Evolutionary conservation across 768 basidiomycete genomes (phyloP).

Genomic region (Daedalea quercina): DNA sequence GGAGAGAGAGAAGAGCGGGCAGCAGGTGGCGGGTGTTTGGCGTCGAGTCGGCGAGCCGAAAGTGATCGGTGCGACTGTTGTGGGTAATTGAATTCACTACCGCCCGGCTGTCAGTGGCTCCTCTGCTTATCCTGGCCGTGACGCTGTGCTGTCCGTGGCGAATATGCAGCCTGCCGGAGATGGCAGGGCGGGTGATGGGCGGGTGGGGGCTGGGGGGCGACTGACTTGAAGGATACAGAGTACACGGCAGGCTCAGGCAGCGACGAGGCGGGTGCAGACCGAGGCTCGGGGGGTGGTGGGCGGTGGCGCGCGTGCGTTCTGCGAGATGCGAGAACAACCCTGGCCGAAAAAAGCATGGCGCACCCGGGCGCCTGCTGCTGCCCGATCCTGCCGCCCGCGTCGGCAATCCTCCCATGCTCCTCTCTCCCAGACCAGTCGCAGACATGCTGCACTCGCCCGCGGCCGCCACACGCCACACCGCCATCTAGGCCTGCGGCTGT

Average conservation of each 20-base stretch:
- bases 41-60: constrained; percentile 5
- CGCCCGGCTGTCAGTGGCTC: constrained; percentile 4
- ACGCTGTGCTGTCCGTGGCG: not conserved
- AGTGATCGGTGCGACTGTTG: constrained; percentile 7
- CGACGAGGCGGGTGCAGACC: constrained; percentile 10
- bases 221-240: constrained; percentile 5
- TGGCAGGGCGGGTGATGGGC: not conserved
- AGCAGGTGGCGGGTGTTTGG: constrained; percentile 5
- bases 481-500: not conserved
- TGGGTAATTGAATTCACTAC: constrained; percentile 7
- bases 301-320: constrained; percentile 6
- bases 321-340: too few species aligned
- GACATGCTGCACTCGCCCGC: too few species aligned
- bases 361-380: not conserved
- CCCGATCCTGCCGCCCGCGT: not conserved
- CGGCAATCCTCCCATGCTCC: not conserved
- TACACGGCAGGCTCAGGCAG: constrained; percentile 4
- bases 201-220: constrained; percentile 1
- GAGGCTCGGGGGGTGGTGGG: constrained; percentile 6
- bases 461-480: too few species aligned
- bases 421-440: too few species aligned
- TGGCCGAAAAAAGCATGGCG: not conserved
- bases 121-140: not conserved
- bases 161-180: constrained; percentile 1
- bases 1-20: not conserved